Base-by-base conservation (phyloP, 1,284 basidiomycete genomes). In the Austroboletus olivaceoglutinosus region DNA sequence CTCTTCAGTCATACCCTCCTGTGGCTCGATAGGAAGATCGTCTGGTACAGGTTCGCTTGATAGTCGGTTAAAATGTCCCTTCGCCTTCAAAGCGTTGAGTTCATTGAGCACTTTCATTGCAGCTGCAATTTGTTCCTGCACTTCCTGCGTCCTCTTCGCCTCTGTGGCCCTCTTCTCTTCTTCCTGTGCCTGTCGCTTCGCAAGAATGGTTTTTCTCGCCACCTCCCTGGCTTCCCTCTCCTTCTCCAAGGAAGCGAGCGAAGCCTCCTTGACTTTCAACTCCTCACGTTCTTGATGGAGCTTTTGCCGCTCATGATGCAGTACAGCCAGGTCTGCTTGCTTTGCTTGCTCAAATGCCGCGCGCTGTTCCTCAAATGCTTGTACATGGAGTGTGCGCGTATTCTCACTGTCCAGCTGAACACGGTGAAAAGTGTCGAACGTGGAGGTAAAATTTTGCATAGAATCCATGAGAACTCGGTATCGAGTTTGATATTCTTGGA, bases 161-260 rank as follows among this genome's bases (percentile, higher is more conserved):
- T 63, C 58, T 4, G 52, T 47, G 10, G 39, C 45, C 38, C 50
- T 51, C 29, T 37, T 58, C 30, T 66, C 65, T 27, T 68, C 59
- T 39, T 68, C 64, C 33, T 57, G 57, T 8, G 49, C 58, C 22
- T 60, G 67, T 23, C 67, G 60, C 21, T 57, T 56, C 15, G 52
- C 52, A 15, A 57, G 36, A 16, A 55, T 31, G 15, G 29, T 45
- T 34, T 43, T 59, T 39, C 56, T 62, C 10, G 51, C 59, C 16
- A 64, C 64, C 21, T 69, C 68, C 45, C 56, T 68, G 2, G 57
- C 50, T 47, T 43, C 62, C 25, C 30, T 51, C 39, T 66, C 68
- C 48, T 52, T 55, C 41, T 69, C 66, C 29, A 54, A 43, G 21
- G 52, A 60, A 27, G 34, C 37, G 27, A 70, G 40, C 19, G 34